These are phyloP conservation scores for Boletellus emodensis DNA, from an alignment of 768 basidiomycete species.

Conservation along the genomic window DNA sequence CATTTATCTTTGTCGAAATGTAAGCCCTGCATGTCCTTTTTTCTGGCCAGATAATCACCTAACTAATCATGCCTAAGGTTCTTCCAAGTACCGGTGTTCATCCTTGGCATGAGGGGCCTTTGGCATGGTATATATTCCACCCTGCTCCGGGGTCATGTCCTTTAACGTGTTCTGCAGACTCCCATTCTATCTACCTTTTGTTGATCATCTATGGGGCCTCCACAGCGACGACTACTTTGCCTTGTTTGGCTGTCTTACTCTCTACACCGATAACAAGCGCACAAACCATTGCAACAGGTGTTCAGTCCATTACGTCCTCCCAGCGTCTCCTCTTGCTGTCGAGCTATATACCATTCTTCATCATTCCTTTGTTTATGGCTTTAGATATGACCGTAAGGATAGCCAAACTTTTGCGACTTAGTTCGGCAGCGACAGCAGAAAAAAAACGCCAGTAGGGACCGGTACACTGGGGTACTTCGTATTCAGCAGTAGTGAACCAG, in stretches of 20 bases:
- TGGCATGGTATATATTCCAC: slow-evolving; percentile 42
- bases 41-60: not conserved
- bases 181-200: slow-evolving; percentile 52
- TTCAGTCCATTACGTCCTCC: slow-evolving; percentile 41
- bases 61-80: slow-evolving; percentile 26
- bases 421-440: slow-evolving; percentile 11
- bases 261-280: slow-evolving; percentile 43
- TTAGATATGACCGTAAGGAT: slow-evolving; percentile 62
- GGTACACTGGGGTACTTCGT: not conserved
- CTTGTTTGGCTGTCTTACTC: slow-evolving; percentile 63
- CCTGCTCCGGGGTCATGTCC: not conserved
- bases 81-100: slow-evolving; percentile 75
- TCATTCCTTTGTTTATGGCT: slow-evolving; percentile 67
- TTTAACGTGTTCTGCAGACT: slow-evolving; percentile 35
- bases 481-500: not conserved
- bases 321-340: slow-evolving; percentile 58
- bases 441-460: slow-evolving; percentile 18
- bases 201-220: slow-evolving; percentile 74
- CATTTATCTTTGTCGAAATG: slow-evolving; percentile 61
- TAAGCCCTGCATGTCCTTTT: slow-evolving; percentile 30
- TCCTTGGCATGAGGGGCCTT: slow-evolving; percentile 60
- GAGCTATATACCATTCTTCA: slow-evolving; percentile 73
- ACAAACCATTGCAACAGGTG: slow-evolving; percentile 26
- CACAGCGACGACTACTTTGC: slow-evolving; percentile 71
- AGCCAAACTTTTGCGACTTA: slow-evolving; percentile 28